A percentile compares a stretch with the other conserved stretches of the same genome.
These are phyloP conservation scores for Sporothrix curviconia DNA, from an alignment of 2,329 filamentous ascomycete species.

Conservation along the genomic window DNA sequence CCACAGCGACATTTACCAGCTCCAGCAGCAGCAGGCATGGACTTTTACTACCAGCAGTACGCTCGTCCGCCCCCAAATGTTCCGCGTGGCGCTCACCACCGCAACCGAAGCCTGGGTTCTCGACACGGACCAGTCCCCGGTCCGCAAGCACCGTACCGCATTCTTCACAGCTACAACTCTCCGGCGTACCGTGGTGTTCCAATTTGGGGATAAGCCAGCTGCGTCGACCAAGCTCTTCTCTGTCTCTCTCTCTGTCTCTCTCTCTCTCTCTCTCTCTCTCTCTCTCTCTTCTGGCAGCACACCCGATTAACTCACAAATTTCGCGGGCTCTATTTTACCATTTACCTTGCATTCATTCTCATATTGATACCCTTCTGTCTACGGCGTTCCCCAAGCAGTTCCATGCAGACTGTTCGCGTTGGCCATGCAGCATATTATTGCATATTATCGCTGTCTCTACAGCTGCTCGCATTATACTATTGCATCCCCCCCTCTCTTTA, in stretches of 20 bases:
- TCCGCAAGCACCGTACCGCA: slow-evolving; percentile 37
- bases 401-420: not conserved
- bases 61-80: slow-evolving; percentile 28
- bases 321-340: not conserved
- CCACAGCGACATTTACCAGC: not conserved
- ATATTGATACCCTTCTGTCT: slow-evolving; percentile 1
- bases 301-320: too few relatives aligned
- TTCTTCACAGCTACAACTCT: slow-evolving; percentile 54
- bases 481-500: too few relatives aligned
- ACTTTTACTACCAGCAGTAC: slow-evolving; percentile 30
- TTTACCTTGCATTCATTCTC: not conserved
- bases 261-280: not conserved
- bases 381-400: not conserved
- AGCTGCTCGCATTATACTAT: too few relatives aligned
- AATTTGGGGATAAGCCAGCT: slow-evolving; percentile 43
- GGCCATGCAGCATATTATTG: too few relatives aligned
- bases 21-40: slow-evolving; percentile 23
- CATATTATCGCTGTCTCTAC: too few relatives aligned
- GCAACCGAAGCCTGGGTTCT: slow-evolving; percentile 33
- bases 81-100: slow-evolving; percentile 30
- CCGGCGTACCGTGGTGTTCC: slow-evolving; percentile 49
- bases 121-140: slow-evolving; percentile 18
- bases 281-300: not conserved
- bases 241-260: not conserved
- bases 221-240: not conserved